Conservation (phyloP, 2,329 filamentous ascomycete species). For the Fusarium denticulatum region DNA sequence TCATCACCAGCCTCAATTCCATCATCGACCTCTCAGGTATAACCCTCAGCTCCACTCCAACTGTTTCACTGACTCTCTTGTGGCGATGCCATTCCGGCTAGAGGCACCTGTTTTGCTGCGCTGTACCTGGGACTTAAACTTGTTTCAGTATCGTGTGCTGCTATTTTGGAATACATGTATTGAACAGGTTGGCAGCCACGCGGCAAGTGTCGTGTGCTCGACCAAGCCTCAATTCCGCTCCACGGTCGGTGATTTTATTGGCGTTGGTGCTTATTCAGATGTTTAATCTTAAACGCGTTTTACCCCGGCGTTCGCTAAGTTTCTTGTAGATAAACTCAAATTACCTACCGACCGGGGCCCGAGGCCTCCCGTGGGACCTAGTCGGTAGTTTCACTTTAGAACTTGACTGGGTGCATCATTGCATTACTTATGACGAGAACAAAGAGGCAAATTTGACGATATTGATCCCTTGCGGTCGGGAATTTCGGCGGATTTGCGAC, state of each 20-base stretch:
- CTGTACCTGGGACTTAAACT: background rate
- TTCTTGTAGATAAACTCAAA: background rate
- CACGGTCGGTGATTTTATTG: background rate
- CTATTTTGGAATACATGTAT: conserved; percentile 24
- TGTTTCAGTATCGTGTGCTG: conserved; percentile 4
- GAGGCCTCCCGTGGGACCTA: background rate
- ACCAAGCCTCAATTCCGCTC: background rate
- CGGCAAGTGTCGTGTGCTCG: conserved; percentile 7
- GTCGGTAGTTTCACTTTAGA: rapidly evolving
- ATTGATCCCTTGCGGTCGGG: background rate
- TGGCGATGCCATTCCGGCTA: conserved; percentile 21
- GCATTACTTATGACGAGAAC: background rate
- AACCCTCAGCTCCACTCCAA: background rate
- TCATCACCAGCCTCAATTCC: conserved; percentile 20
- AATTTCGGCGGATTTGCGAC: background rate
- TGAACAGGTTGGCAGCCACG: background rate
- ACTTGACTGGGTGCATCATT: background rate
- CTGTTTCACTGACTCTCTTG: conserved; percentile 5
- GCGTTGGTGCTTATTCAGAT: conserved; percentile 2
- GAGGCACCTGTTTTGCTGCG: background rate
- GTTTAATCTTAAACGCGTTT: background rate
- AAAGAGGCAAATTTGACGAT: background rate
- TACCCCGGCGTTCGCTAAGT: background rate
- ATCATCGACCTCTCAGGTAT: background rate
- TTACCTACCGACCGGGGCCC: background rate